Evolutionary conservation across 2,329 filamentous ascomycete genomes (phyloP).

Genomic region (Clonostachys byssicola): DNA sequence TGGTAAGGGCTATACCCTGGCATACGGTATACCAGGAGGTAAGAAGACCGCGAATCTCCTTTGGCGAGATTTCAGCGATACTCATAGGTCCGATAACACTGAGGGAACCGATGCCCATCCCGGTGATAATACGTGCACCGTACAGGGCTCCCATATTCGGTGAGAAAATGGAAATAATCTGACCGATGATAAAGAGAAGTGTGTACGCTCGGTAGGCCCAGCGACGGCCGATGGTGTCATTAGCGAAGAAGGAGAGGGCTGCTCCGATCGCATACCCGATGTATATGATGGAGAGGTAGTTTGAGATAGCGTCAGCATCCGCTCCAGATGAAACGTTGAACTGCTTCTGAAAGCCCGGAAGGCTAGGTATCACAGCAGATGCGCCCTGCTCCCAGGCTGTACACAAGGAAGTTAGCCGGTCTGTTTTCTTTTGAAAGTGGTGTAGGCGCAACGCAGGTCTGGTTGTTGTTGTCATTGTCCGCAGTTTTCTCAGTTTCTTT

Average conservation of each 20-base stretch:
- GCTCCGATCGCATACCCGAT: constrained; percentile 13
- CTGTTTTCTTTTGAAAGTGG: too few species aligned
- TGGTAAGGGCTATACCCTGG: constrained; percentile 23
- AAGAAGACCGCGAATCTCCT: constrained; percentile 30
- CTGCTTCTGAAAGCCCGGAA: constrained; percentile 25
- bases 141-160: constrained; percentile 21
- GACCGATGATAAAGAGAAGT: constrained; percentile 22
- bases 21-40: constrained; percentile 27
- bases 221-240: constrained; percentile 27
- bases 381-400: constrained; percentile 11
- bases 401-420: not conserved
- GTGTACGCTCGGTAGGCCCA: constrained; percentile 33
- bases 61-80: constrained; percentile 31
- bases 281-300: constrained; percentile 28
- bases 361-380: constrained; percentile 17
- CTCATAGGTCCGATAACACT: constrained; percentile 28
- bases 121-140: constrained; percentile 25
- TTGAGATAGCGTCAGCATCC: constrained; percentile 12
- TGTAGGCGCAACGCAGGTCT: too few species aligned
- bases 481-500: too few species aligned
- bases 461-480: too few species aligned
- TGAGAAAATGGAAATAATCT: constrained; percentile 21
- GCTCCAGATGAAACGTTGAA: constrained; percentile 15
- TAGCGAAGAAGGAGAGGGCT: constrained; percentile 28
- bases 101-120: constrained; percentile 29